Conservation (phyloP, 1,139 yeast species). For the Magnusiomyces ingens region DNA sequence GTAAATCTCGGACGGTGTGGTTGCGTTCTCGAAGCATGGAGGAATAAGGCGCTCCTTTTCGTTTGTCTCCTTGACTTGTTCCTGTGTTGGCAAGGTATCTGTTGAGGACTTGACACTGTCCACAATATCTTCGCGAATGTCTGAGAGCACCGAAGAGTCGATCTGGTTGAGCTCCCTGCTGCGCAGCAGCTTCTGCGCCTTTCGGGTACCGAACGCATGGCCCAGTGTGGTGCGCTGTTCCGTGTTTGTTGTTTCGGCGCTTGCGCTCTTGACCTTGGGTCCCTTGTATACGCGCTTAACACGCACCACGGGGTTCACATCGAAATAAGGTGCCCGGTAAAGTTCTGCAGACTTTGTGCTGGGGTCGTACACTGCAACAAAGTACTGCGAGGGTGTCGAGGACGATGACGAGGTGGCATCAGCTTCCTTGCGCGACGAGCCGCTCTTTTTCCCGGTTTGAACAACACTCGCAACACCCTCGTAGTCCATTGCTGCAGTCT, state of each 20-base stretch:
- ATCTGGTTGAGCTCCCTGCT: slow-evolving; percentile 77
- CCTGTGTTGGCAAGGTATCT: slow-evolving; percentile 61
- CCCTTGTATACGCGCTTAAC: slow-evolving; percentile 40
- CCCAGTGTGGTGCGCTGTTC: slow-evolving; percentile 78
- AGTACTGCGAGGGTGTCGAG: slow-evolving; percentile 3
- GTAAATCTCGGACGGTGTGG: slow-evolving; percentile 74
- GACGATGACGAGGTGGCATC: slow-evolving; percentile 21
- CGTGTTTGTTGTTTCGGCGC: slow-evolving; percentile 33
- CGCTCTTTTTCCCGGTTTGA: slow-evolving; percentile 18
- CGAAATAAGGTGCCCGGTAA: slow-evolving; percentile 52
- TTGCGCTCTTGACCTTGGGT: slow-evolving; percentile 45
- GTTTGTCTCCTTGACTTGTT: slow-evolving; percentile 48
- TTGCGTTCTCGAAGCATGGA: slow-evolving; percentile 63
- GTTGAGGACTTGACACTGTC: slow-evolving; percentile 73
- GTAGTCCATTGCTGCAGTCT: slow-evolving; percentile 63
- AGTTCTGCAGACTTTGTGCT: slow-evolving; percentile 52
- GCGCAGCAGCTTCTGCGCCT: slow-evolving; percentile 84
- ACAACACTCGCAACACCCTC: slow-evolving; percentile 51
- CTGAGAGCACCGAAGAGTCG: slow-evolving; percentile 73
- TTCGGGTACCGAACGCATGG: slow-evolving; percentile 94
- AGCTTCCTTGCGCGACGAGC: background rate
- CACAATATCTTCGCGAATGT: slow-evolving; percentile 70
- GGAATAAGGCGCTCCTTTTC: slow-evolving; percentile 80
- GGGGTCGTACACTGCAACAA: slow-evolving; percentile 59
- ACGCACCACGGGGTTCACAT: slow-evolving; percentile 42